Conservation (phyloP, 2,329 filamentous ascomycete species). For the Pseudopyrenochaeta lycopersici region DNA sequence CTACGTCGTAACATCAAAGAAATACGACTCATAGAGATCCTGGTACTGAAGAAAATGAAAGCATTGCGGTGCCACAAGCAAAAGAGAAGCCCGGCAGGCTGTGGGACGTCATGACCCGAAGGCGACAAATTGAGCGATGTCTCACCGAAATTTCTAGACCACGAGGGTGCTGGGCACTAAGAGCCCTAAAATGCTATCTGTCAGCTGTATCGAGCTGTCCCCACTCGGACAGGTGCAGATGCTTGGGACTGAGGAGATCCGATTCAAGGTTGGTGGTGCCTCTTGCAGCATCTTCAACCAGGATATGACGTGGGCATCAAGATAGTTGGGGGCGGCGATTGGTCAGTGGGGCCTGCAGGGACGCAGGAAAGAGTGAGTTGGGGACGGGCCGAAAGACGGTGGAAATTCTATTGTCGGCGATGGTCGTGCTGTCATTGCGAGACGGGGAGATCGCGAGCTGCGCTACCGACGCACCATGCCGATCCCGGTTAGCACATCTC, state of each 20-base stretch:
- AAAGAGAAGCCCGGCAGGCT: slow-evolving; percentile 18
- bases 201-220: slow-evolving; percentile 31
- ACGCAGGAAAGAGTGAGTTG: slow-evolving; percentile 28
- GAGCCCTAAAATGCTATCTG: slow-evolving; percentile 33
- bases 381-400: slow-evolving; percentile 30
- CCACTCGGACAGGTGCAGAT: slow-evolving; percentile 27
- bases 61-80: slow-evolving; percentile 31
- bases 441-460: slow-evolving; percentile 36
- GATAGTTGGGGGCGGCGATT: slow-evolving; percentile 23
- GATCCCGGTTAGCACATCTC: slow-evolving; percentile 10
- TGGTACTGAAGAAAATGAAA: slow-evolving; percentile 14
- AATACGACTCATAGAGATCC: slow-evolving; percentile 19
- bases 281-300: slow-evolving; percentile 27
- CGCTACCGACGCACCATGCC: slow-evolving; percentile 23
- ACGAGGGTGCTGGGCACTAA: slow-evolving; percentile 32
- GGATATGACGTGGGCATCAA: slow-evolving; percentile 30
- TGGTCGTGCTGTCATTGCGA: slow-evolving; percentile 38
- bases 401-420: slow-evolving; percentile 21
- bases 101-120: slow-evolving; percentile 33
- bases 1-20: slow-evolving; percentile 45
- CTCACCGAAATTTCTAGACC: slow-evolving; percentile 30
- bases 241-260: slow-evolving; percentile 37
- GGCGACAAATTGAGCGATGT: slow-evolving; percentile 26
- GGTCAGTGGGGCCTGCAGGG: slow-evolving; percentile 25
- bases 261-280: slow-evolving; percentile 31